phyloP scores from a whole-genome alignment of 2,329 filamentous ascomycete species.

The Zymoseptoria brevis region DNA sequence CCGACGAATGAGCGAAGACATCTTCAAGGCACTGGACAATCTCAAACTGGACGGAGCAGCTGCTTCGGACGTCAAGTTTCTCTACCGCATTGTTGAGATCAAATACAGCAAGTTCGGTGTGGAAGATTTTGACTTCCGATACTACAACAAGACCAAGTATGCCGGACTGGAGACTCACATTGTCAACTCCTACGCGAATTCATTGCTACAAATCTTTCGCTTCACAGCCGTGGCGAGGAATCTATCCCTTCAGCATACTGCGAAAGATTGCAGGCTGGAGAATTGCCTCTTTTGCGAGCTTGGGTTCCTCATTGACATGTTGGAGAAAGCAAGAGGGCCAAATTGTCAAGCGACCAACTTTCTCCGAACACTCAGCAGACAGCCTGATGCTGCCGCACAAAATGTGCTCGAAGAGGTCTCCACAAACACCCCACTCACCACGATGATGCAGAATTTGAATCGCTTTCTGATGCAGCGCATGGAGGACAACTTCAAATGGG shows the following conservation, averaged over 20 bases:
- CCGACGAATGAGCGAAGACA: slow-evolving; percentile 46
- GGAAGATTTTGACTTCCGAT: slow-evolving; percentile 98
- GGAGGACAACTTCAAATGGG: slow-evolving; percentile 52
- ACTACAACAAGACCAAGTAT: slow-evolving; percentile 87
- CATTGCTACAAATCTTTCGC: slow-evolving; percentile 81
- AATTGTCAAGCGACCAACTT: slow-evolving; percentile 96
- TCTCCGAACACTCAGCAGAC: slow-evolving; percentile 77
- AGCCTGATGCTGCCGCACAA: slow-evolving; percentile 67
- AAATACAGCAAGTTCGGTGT: slow-evolving; percentile 98
- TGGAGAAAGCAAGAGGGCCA: slow-evolving; percentile 87
- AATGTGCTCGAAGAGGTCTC: slow-evolving; percentile 79
- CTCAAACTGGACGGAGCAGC: slow-evolving; percentile 62
- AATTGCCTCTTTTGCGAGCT: slow-evolving; percentile 86
- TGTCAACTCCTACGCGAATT: slow-evolving; percentile 90
- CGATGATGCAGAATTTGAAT: slow-evolving; percentile 78
- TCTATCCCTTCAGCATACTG: slow-evolving; percentile 77
- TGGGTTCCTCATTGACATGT: slow-evolving; percentile 94
- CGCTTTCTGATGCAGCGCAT: slow-evolving; percentile 80
- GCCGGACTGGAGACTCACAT: slow-evolving; percentile 95
- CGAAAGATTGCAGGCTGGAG: slow-evolving; percentile 73
- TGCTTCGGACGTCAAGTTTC: slow-evolving; percentile 73
- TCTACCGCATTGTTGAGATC: slow-evolving; percentile 93
- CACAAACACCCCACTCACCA: slow-evolving; percentile 62
- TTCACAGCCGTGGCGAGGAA: slow-evolving; percentile 87
- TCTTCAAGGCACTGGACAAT: slow-evolving; percentile 58